phyloP scores from a whole-genome alignment of 345 rosid genomes.

The Pistacia atlantica region DNA sequence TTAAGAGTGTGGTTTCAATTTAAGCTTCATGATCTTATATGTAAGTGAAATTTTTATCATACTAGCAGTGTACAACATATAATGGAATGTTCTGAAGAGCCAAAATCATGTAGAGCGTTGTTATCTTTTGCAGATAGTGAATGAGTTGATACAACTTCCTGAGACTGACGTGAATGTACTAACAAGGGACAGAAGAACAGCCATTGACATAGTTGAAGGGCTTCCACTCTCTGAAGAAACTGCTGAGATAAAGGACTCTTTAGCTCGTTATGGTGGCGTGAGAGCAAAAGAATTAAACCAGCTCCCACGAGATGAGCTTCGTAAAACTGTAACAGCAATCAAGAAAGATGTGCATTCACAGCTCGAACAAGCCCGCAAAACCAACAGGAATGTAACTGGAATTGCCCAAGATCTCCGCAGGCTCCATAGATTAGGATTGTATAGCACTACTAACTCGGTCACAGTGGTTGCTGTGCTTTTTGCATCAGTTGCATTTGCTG shows the following conservation, averaged over 20 bases:
- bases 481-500: constrained; percentile 93
- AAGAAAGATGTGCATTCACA: constrained; percentile 80
- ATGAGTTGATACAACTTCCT: constrained; percentile 60
- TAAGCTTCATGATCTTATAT: not conserved
- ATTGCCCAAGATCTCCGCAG: constrained; percentile 76
- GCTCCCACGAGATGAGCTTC: constrained; percentile 68
- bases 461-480: constrained; percentile 91
- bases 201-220: constrained; percentile 84
- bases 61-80: not conserved
- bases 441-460: constrained; percentile 85
- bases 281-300: constrained; percentile 80
- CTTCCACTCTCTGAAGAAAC: constrained; percentile 76
- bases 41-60: not conserved
- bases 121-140: constrained; percentile 60
- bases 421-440: constrained; percentile 82
- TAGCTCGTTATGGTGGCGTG: constrained; percentile 66
- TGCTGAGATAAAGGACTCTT: constrained; percentile 54
- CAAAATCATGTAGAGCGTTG: not conserved
- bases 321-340: constrained; percentile 75
- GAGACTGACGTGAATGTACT: constrained; percentile 78
- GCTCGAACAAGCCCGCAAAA: constrained; percentile 87
- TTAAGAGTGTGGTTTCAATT: too few species aligned
- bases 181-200: constrained; percentile 78
- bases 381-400: constrained; percentile 75
- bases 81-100: not conserved